Conservation (phyloP, 2,329 filamentous ascomycete genomes). For the Colletotrichum caudatum region DNA sequence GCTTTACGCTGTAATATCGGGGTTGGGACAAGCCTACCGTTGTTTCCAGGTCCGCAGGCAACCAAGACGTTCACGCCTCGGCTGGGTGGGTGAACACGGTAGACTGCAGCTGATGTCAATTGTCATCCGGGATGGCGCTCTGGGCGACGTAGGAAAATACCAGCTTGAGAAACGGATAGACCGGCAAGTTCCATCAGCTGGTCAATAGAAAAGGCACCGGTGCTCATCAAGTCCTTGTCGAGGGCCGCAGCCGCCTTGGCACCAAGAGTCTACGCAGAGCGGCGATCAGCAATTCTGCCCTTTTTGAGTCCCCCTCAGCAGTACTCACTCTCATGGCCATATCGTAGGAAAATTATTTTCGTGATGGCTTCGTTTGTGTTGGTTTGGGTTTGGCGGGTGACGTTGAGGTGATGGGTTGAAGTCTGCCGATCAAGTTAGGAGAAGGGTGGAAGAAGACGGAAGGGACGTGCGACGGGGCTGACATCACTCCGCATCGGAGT, state of each 20-base stretch:
- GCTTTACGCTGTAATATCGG: constrained; percentile 14
- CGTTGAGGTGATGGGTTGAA: constrained; percentile 18
- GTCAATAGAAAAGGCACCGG: constrained; percentile 89
- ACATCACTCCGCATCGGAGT: constrained; percentile 44
- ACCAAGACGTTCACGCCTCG: constrained; percentile 82
- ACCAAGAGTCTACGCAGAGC: constrained; percentile 77
- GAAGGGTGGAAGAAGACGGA: constrained; percentile 18
- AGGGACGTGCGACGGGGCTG: constrained; percentile 40
- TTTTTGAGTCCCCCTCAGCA: constrained; percentile 44
- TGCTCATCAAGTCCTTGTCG: constrained; percentile 94
- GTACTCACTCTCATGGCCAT: constrained; percentile 43
- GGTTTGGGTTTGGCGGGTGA: constrained; percentile 1
- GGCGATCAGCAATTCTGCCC: not conserved
- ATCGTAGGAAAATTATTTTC: not conserved
- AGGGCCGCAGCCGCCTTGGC: constrained; percentile 89
- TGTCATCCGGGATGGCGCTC: not conserved
- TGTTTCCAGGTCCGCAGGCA: constrained; percentile 88
- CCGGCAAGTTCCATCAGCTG: constrained; percentile 98
- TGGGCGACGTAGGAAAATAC: constrained; percentile 56
- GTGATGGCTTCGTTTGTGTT: not conserved
- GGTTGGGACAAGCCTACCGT: constrained; percentile 59
- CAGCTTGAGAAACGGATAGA: constrained; percentile 90
- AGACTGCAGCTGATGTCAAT: constrained; percentile 68
- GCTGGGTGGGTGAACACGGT: constrained; percentile 81
- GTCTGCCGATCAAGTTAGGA: constrained; percentile 7